Conservation (phyloP, 495 filamentous ascomycete genomes). For the Penicillium canariense region DNA sequence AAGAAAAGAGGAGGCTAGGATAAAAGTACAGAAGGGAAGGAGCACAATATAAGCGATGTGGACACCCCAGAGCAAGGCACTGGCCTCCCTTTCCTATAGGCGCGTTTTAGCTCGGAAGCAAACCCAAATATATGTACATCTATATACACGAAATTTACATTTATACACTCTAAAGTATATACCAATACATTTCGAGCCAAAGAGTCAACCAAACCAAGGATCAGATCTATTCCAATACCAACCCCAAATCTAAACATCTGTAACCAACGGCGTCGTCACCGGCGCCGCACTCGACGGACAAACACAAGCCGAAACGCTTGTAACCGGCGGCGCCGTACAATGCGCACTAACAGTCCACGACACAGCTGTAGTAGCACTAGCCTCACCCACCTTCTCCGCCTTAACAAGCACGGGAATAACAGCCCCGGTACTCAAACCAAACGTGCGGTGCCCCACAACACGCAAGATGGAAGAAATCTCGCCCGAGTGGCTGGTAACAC, state of each 20-base stretch:
- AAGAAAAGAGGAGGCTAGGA: too few relatives aligned
- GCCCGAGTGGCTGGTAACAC: conserved; percentile 67
- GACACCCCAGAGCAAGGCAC: too few relatives aligned
- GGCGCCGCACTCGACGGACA: conserved; percentile 44
- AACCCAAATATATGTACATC: too few relatives aligned
- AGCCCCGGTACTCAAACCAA: conserved; percentile 62
- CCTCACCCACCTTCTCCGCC: conserved; percentile 39
- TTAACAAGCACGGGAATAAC: conserved; percentile 68
- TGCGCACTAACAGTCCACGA: conserved; percentile 46
- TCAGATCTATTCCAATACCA: neutral
- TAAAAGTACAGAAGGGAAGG: too few relatives aligned
- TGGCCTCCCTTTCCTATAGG: too few relatives aligned
- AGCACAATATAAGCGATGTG: too few relatives aligned
- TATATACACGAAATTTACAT: neutral
- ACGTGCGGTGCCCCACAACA: conserved; percentile 59
- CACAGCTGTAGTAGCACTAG: conserved; percentile 30
- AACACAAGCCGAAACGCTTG: conserved; percentile 46
- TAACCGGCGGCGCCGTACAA: conserved; percentile 50
- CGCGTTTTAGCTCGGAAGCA: too few relatives aligned
- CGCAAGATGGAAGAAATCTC: conserved; percentile 59
- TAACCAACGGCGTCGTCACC: conserved; percentile 36
- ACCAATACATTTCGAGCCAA: too few relatives aligned
- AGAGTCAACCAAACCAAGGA: neutral
- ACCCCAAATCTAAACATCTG: conserved; percentile 4
- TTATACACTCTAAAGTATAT: neutral